Evolutionary conservation across 805 yeast species (phyloP).

Genomic region (Brettanomyces sp.): DNA sequence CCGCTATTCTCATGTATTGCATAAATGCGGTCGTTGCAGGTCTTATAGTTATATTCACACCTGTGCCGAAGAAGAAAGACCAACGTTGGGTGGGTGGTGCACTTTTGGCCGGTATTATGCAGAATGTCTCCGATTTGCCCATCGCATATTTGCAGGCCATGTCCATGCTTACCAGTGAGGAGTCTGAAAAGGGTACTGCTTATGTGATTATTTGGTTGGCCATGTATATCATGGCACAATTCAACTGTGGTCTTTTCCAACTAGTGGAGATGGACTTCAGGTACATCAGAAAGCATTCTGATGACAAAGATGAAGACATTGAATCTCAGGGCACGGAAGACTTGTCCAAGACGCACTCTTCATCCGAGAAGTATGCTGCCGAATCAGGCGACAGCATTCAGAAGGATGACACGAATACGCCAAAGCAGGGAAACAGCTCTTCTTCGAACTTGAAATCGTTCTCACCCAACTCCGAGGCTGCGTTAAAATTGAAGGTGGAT

Average conservation of each 20-base stretch:
- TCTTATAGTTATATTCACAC: conserved; percentile 23
- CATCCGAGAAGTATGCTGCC: background rate
- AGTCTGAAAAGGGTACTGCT: conserved; percentile 33
- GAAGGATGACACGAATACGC: background rate
- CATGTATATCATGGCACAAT: conserved; percentile 41
- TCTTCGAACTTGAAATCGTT: background rate
- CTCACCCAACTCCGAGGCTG: background rate
- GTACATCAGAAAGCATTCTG: conserved; percentile 9
- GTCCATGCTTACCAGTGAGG: conserved; percentile 28
- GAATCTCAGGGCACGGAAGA: background rate
- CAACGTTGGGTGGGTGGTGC: conserved; percentile 64
- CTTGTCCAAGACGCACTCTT: background rate
- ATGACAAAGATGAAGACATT: background rate
- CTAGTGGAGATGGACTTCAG: conserved; percentile 44
- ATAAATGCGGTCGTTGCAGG: conserved; percentile 42
- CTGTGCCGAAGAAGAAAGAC: conserved; percentile 38
- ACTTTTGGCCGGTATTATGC: conserved; percentile 59
- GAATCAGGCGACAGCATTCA: background rate
- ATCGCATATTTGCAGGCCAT: conserved; percentile 68
- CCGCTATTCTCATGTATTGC: conserved; percentile 41
- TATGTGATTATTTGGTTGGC: conserved; percentile 51
- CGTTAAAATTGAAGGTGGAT: background rate
- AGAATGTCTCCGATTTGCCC: conserved; percentile 70
- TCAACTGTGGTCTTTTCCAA: conserved; percentile 42
- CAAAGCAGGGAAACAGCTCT: background rate